These are phyloP conservation scores for Suillus alpinus DNA, from an alignment of 768 basidiomycete species.

Conservation along the genomic window DNA sequence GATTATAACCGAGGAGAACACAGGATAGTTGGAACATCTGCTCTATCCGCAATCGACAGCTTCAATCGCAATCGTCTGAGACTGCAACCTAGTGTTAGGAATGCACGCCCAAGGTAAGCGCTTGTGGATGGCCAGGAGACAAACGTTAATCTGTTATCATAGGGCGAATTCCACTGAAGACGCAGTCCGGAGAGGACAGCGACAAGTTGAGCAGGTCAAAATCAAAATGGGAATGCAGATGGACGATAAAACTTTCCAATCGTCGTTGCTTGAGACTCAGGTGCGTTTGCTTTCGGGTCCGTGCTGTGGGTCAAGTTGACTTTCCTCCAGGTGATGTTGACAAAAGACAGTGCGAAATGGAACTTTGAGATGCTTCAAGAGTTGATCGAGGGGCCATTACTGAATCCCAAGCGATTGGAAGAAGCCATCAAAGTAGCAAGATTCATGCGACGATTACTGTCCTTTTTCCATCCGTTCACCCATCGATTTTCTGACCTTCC, in stretches of 20 bases:
- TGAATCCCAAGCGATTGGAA: conserved; percentile 89
- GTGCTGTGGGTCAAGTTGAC: background rate
- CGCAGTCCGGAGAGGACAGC: conserved; percentile 79
- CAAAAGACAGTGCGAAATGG: conserved; percentile 91
- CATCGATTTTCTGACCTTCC: conserved; percentile 85
- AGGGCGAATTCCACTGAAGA: conserved; percentile 86
- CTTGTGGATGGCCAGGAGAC: background rate
- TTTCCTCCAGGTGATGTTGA: conserved; percentile 66
- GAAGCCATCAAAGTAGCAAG: conserved; percentile 90
- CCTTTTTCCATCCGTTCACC: conserved; percentile 89
- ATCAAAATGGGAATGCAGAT: conserved; percentile 90
- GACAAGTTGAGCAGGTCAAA: conserved; percentile 87
- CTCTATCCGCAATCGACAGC: conserved; percentile 86
- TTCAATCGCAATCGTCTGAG: conserved; percentile 87
- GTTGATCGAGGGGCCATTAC: conserved; percentile 86
- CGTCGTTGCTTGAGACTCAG: conserved; percentile 81
- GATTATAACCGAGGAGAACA: conserved; percentile 76
- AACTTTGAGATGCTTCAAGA: conserved; percentile 87
- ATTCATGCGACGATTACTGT: conserved; percentile 87
- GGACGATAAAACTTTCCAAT: conserved; percentile 92
- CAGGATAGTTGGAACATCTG: conserved; percentile 78
- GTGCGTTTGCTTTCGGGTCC: conserved; percentile 35
- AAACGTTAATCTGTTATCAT: background rate
- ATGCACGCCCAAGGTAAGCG: conserved; percentile 62
- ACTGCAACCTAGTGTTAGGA: conserved; percentile 58